Percentiles rank a stretch among this genome's conserved stretches.
Conservation (phyloP, 1,139 yeast genomes). For the Blastobotrys serpentis region DNA sequence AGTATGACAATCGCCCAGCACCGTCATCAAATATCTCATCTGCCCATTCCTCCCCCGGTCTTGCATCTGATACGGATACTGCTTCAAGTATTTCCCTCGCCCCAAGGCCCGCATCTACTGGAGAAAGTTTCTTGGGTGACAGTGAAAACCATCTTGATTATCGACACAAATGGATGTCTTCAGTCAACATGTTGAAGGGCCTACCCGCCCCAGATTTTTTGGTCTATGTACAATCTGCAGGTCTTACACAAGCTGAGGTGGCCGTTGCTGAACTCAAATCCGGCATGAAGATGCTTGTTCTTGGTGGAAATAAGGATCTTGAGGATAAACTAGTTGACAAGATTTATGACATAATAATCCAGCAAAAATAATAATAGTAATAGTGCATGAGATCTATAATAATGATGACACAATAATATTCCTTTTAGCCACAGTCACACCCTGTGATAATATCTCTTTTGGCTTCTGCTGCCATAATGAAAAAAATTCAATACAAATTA, state of each 20-base stretch:
- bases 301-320: slow-evolving; percentile 26
- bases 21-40: slow-evolving; percentile 10
- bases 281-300: slow-evolving; percentile 28
- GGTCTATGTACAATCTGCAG: slow-evolving; percentile 27
- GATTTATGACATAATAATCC: slow-evolving; percentile 20
- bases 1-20: neutral
- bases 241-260: slow-evolving; percentile 27
- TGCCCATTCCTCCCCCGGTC: slow-evolving; percentile 8
- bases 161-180: slow-evolving; percentile 31
- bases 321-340: slow-evolving; percentile 28
- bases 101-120: slow-evolving; percentile 3
- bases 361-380: slow-evolving; percentile 3
- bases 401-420: neutral
- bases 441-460: no score
- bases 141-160: slow-evolving; percentile 20
- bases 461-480: no score
- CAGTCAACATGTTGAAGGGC: slow-evolving; percentile 30
- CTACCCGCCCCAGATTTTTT: slow-evolving; percentile 33
- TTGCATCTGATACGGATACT: slow-evolving; percentile 10
- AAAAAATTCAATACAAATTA: neutral
- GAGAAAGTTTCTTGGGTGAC: slow-evolving; percentile 4
- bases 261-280: slow-evolving; percentile 28
- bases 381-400: neutral
- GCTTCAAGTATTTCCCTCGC: slow-evolving; percentile 11
- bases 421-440: no score